Percentiles rank a stretch among this genome's conserved stretches.
phyloP scores from a whole-genome alignment of 306 rosid species.

The Sechiopsis laciniata region DNA sequence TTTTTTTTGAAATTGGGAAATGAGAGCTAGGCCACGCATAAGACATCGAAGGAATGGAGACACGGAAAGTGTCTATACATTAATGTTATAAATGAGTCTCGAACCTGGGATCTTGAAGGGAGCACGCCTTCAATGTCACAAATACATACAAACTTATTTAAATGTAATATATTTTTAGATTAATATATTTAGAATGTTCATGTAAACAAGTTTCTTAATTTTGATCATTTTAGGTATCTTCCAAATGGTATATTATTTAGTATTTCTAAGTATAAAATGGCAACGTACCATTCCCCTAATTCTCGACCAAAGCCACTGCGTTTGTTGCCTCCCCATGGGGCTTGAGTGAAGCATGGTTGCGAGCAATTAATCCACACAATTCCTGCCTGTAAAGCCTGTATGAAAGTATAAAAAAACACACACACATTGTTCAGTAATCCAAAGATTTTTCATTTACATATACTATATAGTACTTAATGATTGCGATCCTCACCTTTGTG shows the following conservation, averaged over 20 bases:
- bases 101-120: too few relatives aligned
- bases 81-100: too few relatives aligned
- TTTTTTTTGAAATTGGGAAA: too few relatives aligned
- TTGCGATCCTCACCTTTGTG: slow-evolving; percentile 52
- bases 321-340: slow-evolving; percentile 97
- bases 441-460: slow-evolving; percentile 5
- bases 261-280: slow-evolving; percentile 14
- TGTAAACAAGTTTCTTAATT: background rate
- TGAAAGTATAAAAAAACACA: slow-evolving; percentile 16
- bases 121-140: too few relatives aligned
- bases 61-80: too few relatives aligned
- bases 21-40: too few relatives aligned
- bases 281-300: slow-evolving; percentile 83
- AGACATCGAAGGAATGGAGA: too few relatives aligned
- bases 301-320: slow-evolving; percentile 98
- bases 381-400: slow-evolving; percentile 82
- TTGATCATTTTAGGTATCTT: slow-evolving; percentile 2
- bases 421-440: slow-evolving; percentile 8
- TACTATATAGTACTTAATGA: background rate
- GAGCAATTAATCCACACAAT: slow-evolving; percentile 95
- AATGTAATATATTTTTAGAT: background rate
- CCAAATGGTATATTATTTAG: background rate
- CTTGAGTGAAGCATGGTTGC: slow-evolving; percentile 94
- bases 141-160: background rate
- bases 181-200: background rate